Base-by-base conservation (phyloP, 2,329 filamentous ascomycete species). In the Aspergillus sp. region DNA sequence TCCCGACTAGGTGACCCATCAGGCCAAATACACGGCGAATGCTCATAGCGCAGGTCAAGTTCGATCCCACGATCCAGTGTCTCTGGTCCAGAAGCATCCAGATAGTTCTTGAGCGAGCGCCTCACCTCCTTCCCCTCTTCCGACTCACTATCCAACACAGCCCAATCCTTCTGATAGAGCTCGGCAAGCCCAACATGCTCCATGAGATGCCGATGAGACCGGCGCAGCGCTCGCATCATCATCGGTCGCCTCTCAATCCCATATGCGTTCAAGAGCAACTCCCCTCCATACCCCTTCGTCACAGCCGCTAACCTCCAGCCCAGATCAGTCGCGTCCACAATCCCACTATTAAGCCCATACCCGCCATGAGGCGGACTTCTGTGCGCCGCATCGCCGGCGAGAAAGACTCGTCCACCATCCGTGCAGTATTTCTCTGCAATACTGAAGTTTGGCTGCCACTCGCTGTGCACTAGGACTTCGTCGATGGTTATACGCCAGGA, bases 321-420 rank as follows among this genome's bases (percentile, higher is more conserved):
- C 3, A 77, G 59, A 55, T 74, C 70, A 40, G 72, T 63, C 3
- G 67, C 70, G 55, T 77, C 75, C 8, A 64, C 67, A 2, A 77
- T 61, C 0, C 70, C 74, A 6, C 62, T 74, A 55, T 77, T 77
- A 64, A 76, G 70, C 4, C 75, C 76, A 47, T 76, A 73, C 0
- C 73, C 75, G 4, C 75, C 74, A 3, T 64, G 65, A 1, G 73
- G 71, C n/a, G 68, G 65, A 17, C 68, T 71, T 23, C 67, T 63
- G 56, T 77, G 74, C 6, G 74, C 73, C 40, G 70, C 48, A 56
- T 76, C 72, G 4, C 72, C 71, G 6, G 66, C 68, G 2, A 75
- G 65, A n/a, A 74, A 68, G 2, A 72, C 61, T 3, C 62, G 60
- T 2, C 61, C 56, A 8, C 44, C 31, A 3, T 52, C 21, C 4